These are phyloP conservation scores for Leccinum ochraceum DNA, from an alignment of 768 basidiomycete genomes.

Conservation along the genomic window DNA sequence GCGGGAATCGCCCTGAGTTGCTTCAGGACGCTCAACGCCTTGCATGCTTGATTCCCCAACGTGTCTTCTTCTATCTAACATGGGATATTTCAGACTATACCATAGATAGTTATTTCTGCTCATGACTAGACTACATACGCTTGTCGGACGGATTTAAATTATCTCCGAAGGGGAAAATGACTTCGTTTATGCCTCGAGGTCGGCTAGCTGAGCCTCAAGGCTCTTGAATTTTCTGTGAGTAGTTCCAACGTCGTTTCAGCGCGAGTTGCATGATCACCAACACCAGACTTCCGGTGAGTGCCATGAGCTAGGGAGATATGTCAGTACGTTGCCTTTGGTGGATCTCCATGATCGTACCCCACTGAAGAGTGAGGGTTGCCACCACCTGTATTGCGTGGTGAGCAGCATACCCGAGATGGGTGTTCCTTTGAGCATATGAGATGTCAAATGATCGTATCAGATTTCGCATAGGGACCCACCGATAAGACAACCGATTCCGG, in stretches of 20 bases:
- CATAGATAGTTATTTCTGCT: neutral
- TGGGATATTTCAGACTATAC: neutral
- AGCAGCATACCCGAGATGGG: constrained; percentile 60
- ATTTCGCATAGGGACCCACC: constrained; percentile 14
- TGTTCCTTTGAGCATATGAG: constrained; percentile 37
- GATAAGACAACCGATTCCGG: constrained; percentile 21
- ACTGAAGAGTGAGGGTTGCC: constrained; percentile 53
- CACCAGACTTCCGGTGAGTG: constrained; percentile 5
- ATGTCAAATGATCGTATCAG: neutral
- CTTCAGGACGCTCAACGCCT: constrained; percentile 58
- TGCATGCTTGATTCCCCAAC: constrained; percentile 42
- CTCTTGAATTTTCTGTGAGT: neutral
- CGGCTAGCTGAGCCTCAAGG: neutral
- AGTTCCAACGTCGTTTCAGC: constrained; percentile 5
- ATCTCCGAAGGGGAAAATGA: neutral
- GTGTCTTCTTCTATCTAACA: neutral
- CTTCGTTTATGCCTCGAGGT: neutral
- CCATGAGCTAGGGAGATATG: constrained; percentile 6
- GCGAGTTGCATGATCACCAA: constrained; percentile 10
- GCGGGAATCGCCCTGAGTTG: constrained; percentile 52
- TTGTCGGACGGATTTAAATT: neutral
- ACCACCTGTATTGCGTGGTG: constrained; percentile 53
- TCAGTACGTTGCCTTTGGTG: neutral
- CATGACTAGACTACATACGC: neutral
- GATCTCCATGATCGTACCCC: constrained; percentile 32